Percentiles rank a stretch among this genome's conserved stretches.
Conservation (phyloP, 257 asterid genomes). For the Mentha longifolia region DNA sequence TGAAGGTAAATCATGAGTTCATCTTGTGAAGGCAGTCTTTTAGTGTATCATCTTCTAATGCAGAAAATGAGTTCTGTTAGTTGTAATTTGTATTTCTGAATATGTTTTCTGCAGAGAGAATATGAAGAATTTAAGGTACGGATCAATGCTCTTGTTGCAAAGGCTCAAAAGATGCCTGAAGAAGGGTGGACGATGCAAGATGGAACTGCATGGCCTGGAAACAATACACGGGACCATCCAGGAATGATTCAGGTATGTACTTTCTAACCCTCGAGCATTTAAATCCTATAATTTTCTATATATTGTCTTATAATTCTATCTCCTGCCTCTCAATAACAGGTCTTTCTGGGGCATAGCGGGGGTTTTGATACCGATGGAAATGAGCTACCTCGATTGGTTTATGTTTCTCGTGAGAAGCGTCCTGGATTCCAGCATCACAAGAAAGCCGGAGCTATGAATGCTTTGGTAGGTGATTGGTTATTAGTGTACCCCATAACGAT, state of each 20-base stretch:
- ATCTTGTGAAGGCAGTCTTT: constrained; percentile 10
- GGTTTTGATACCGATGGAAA: constrained; percentile 79
- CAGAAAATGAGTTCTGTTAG: constrained; percentile 1
- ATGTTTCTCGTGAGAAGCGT: constrained; percentile 85
- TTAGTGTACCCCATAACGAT: background rate
- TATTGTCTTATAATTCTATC: constrained; percentile 21
- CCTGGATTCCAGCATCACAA: constrained; percentile 91
- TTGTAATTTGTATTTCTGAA: constrained; percentile 23
- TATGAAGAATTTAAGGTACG: constrained; percentile 77
- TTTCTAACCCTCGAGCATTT: constrained; percentile 2
- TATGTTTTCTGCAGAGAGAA: constrained; percentile 59
- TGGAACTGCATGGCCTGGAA: constrained; percentile 86
- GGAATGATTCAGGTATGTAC: constrained; percentile 71
- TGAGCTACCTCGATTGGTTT: constrained; percentile 79
- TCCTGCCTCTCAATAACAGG: constrained; percentile 43
- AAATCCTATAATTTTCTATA: background rate
- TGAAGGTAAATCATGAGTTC: constrained; percentile 53
- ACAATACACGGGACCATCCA: constrained; percentile 71
- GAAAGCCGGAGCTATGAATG: constrained; percentile 90
- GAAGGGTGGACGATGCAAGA: constrained; percentile 92
- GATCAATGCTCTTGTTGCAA: constrained; percentile 71
- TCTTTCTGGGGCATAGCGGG: constrained; percentile 76
- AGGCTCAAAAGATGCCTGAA: constrained; percentile 84
- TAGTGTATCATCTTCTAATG: background rate
- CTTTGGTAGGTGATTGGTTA: constrained; percentile 60